A percentile compares a stretch with the other conserved stretches of the same genome.
Evolutionary conservation across 2,329 filamentous ascomycete genomes (phyloP).

Genomic region (Herpotrichia juniperi): DNA sequence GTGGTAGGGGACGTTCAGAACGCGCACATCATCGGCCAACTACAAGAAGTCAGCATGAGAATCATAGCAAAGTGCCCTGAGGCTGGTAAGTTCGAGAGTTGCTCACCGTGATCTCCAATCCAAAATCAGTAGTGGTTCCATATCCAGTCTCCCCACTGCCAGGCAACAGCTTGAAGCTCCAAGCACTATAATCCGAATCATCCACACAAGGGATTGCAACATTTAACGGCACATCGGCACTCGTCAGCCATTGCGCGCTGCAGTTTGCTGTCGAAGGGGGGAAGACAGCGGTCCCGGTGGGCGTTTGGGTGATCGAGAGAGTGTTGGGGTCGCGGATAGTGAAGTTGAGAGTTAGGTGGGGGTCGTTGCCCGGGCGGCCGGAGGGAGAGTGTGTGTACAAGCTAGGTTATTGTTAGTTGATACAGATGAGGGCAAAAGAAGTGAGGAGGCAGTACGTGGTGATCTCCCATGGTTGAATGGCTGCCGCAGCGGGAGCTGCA

Average conservation of each 20-base stretch:
- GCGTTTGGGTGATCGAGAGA: neutral
- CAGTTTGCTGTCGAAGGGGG: constrained; percentile 5
- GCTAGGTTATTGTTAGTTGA: neutral
- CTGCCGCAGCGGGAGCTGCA: neutral
- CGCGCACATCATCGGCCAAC: constrained; percentile 3
- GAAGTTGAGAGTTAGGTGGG: constrained; percentile 10
- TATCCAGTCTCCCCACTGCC: neutral
- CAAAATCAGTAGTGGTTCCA: constrained; percentile 9
- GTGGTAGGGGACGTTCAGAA: constrained; percentile 1
- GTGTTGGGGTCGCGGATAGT: constrained; percentile 13
- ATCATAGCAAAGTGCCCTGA: neutral
- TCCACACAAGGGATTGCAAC: constrained; percentile 1
- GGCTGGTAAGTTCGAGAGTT: neutral
- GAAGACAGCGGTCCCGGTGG: constrained; percentile 2
- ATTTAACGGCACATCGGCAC: constrained; percentile 1
- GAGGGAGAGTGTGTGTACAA: constrained; percentile 17
- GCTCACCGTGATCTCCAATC: constrained; percentile 9
- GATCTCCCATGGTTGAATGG: constrained; percentile 12
- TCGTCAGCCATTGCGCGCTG: constrained; percentile 4
- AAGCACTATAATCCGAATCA: constrained; percentile 4
- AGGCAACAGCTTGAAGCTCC: constrained; percentile 4
- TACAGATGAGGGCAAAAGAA: neutral
- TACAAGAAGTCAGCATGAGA: neutral
- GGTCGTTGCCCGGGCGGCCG: constrained; percentile 16
- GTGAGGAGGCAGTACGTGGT: neutral